Evolutionary conservation across 2,329 filamentous ascomycete species (phyloP).

Genomic region (Aureobasidium sp.): DNA sequence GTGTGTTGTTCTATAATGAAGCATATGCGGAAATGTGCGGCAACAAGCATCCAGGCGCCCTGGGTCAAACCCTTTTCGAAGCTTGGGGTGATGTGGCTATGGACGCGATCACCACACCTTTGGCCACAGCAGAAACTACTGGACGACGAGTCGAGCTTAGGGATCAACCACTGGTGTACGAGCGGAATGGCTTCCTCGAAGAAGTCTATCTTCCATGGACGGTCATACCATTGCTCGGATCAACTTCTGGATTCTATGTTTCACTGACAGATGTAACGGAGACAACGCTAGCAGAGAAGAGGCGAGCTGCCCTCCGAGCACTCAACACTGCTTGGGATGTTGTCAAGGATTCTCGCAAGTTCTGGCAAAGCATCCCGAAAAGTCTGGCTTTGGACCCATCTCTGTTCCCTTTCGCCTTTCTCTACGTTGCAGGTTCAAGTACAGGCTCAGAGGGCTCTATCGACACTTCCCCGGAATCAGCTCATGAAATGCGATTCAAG

Average conservation of each 20-base stretch:
- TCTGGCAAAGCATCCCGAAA: constrained; percentile 12
- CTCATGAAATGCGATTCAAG: background rate
- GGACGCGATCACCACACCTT: background rate
- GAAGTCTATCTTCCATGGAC: constrained; percentile 14
- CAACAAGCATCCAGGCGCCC: constrained; percentile 10
- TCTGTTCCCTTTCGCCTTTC: constrained; percentile 16
- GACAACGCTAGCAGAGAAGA: constrained; percentile 2
- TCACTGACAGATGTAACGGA: constrained; percentile 12
- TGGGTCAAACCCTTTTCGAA: background rate
- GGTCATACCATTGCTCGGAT: constrained; percentile 6
- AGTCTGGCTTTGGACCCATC: constrained; percentile 1
- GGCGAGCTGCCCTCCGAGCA: constrained; percentile 7
- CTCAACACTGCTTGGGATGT: constrained; percentile 5
- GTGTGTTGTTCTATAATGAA: constrained; percentile 15
- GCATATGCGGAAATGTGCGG: constrained; percentile 12
- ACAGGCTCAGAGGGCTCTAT: background rate
- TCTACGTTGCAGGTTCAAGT: constrained; percentile 9
- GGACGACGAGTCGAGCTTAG: background rate
- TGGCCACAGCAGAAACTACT: background rate
- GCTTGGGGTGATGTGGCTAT: background rate
- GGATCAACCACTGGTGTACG: background rate
- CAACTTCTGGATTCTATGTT: background rate
- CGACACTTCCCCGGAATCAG: background rate
- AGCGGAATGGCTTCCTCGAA: constrained; percentile 12
- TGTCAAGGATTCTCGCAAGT: constrained; percentile 1